phyloP scores from a whole-genome alignment of 306 rosid species.

The Acacia crassicarpa region DNA sequence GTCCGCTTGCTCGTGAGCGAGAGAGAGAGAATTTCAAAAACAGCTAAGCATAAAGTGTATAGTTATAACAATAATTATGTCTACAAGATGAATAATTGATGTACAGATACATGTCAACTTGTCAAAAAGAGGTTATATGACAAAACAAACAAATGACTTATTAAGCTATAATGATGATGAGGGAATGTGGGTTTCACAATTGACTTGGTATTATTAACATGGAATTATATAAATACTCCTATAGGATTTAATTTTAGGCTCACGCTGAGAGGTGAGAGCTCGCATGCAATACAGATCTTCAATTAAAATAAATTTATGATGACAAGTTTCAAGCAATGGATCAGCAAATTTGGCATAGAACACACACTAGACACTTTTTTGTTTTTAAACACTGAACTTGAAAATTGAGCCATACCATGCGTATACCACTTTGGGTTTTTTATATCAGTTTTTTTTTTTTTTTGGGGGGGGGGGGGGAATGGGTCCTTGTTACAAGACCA shows the following conservation, averaged over 20 bases:
- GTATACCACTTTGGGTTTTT: no score
- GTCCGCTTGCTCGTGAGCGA: neutral
- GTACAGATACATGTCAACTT: neutral
- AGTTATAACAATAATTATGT: neutral
- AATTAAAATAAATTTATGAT: neutral
- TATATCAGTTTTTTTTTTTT: no score
- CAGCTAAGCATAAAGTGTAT: neutral
- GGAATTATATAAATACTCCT: neutral
- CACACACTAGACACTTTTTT: neutral
- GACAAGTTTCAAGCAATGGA: neutral
- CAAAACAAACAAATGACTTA: neutral
- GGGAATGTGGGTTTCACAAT: neutral
- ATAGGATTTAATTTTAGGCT: neutral
- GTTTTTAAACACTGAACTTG: no score
- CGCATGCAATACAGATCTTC: neutral
- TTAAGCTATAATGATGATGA: neutral
- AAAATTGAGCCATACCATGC: no score
- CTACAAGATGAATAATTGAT: neutral
- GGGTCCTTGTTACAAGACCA: no score
- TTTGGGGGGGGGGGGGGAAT: no score
- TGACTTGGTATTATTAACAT: neutral
- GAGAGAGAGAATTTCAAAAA: neutral
- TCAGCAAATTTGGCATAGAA: neutral
- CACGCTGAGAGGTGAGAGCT: neutral
- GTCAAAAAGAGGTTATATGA: neutral